A percentile compares a stretch with the other conserved stretches of the same genome.
Evolutionary conservation across 495 filamentous ascomycete species (phyloP).

Genomic region (Hypoxylon crocopeplum): DNA sequence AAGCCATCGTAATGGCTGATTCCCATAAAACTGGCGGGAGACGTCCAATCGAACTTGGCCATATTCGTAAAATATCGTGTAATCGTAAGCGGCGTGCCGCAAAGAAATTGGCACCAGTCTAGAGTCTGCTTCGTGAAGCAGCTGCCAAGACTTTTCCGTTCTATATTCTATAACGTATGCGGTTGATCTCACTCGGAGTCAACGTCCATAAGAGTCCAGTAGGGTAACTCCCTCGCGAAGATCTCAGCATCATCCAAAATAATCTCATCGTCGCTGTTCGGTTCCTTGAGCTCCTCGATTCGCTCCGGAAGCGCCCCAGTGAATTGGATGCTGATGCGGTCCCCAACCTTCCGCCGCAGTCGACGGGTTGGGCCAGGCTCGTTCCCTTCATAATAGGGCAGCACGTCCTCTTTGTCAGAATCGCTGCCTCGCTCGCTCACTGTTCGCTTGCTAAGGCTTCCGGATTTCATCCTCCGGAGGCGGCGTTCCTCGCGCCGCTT

Average conservation of each 20-base stretch:
- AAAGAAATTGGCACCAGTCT: slow-evolving; percentile 2
- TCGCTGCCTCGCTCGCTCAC: slow-evolving; percentile 60
- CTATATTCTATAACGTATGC: slow-evolving; percentile 27
- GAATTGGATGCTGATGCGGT: slow-evolving; percentile 57
- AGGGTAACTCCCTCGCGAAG: slow-evolving; percentile 55
- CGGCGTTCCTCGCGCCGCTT: slow-evolving; percentile 49
- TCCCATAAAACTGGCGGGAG: slow-evolving; percentile 1
- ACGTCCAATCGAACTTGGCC: slow-evolving; percentile 3
- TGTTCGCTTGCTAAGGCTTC: slow-evolving; percentile 61
- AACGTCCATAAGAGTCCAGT: slow-evolving; percentile 56
- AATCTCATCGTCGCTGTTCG: slow-evolving; percentile 56
- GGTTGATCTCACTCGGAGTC: slow-evolving; percentile 48
- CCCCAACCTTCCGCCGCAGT: slow-evolving; percentile 54
- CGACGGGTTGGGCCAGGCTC: slow-evolving; percentile 55
- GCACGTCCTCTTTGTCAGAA: slow-evolving; percentile 59
- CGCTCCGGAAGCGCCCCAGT: slow-evolving; percentile 55
- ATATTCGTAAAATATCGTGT: slow-evolving; percentile 25
- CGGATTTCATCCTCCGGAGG: slow-evolving; percentile 56
- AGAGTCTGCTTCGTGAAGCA: slow-evolving; percentile 10
- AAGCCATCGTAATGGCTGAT: slow-evolving; percentile 2
- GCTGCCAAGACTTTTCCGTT: neutral
- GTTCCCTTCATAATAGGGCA: slow-evolving; percentile 47
- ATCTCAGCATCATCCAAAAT: slow-evolving; percentile 50
- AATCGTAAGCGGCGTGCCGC: slow-evolving; percentile 23
- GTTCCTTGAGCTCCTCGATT: slow-evolving; percentile 61